These are phyloP conservation scores for Poronia punctata DNA, from an alignment of 495 filamentous ascomycete species.

Conservation along the genomic window DNA sequence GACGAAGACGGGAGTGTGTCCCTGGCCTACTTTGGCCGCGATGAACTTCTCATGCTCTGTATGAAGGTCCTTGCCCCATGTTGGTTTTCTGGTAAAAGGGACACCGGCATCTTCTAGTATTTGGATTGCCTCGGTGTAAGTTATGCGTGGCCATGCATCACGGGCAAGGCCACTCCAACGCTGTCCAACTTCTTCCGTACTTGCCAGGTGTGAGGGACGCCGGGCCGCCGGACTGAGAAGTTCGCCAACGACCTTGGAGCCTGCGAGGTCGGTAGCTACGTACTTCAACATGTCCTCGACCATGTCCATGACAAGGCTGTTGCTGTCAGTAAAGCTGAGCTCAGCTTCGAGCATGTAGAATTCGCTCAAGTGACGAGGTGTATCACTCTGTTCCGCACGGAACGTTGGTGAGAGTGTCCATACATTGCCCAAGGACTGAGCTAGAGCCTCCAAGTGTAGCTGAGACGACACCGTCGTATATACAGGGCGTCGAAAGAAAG, in stretches of 20 bases:
- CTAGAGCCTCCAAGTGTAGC: constrained; percentile 87
- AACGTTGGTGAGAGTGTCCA: constrained; percentile 95
- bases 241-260: constrained; percentile 55
- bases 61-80: constrained; percentile 70
- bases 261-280: constrained; percentile 48
- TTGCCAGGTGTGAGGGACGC: constrained; percentile 25
- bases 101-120: constrained; percentile 55
- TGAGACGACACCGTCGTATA: constrained; percentile 95
- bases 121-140: constrained; percentile 72
- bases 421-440: constrained; percentile 79
- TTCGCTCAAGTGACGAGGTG: constrained; percentile 87
- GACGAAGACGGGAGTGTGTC: constrained; percentile 69
- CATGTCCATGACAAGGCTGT: constrained; percentile 65
- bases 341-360: constrained; percentile 99
- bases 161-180: constrained; percentile 65
- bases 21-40: constrained; percentile 57
- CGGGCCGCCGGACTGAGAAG: constrained; percentile 29
- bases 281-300: constrained; percentile 70
- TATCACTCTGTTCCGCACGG: constrained; percentile 90
- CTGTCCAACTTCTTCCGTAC: constrained; percentile 43
- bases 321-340: constrained; percentile 63
- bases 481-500: constrained; percentile 82
- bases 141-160: constrained; percentile 71
- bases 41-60: constrained; percentile 92
- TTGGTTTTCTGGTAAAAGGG: constrained; percentile 58